Evolutionary conservation across 192 early-diverging fungal genomes (phyloP), one percentile per base, ranked within the genome.

Genomic region (Umbelopsis ramanniana): DNA sequence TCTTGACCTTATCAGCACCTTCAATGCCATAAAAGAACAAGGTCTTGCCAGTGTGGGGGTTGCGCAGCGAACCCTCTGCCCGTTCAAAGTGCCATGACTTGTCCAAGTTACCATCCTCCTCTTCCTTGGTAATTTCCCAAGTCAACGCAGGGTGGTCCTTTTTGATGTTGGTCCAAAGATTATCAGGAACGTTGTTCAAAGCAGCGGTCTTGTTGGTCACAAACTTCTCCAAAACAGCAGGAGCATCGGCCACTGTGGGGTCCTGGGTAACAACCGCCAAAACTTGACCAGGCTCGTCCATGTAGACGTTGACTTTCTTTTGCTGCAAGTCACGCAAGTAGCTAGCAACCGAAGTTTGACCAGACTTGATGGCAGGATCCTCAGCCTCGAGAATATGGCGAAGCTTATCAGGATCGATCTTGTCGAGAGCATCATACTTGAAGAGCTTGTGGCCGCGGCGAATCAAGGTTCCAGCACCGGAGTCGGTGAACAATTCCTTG

Each of bases 401-500:
- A 66, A 99, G 81, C 45, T 91, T 90, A 72, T 94, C 92, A 69
- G 88, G 78, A 81, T 99, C 95, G 4, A 93, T 74, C 14, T 90
- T 80, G 4, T 86, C 84, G 66, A 94, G 77, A 22, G 81, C 84
- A 70, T 87, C 77, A 77, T 89, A 87, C 68, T 89, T 88, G 73
- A 92, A 92, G 40, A 99, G 82, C 69, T 92, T 89, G 89, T 98
- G 91, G 35, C 96, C 98, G 45, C 98, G 94, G 67, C 96, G 94
- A 50, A 99, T 95, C 57, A 99, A 85, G 6, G 98, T 99, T 29
- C 96, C 97, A 7, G 98, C 93, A n/a, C 98, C 97, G 69, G 87
- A 89, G 80, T 98, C 94, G 40, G 98, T 99, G 71, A 99, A 99
- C 54, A 99, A 85, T 82, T 99, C 98, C 87, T 99, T 99, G 85